These are phyloP conservation scores for Venturia effusa DNA, from an alignment of 2,329 filamentous ascomycete species.

Conservation along the genomic window DNA sequence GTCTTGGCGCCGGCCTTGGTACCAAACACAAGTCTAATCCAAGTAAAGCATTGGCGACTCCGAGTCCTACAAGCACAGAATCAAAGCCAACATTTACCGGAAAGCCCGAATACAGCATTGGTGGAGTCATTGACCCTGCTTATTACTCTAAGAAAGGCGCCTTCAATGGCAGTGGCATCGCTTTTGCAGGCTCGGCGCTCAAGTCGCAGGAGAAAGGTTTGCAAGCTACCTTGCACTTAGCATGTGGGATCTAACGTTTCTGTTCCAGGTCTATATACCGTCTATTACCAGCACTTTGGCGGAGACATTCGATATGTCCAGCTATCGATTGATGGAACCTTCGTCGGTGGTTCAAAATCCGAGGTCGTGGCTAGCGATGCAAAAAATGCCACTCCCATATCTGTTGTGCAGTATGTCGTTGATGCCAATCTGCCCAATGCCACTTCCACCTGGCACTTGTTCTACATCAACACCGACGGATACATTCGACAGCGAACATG, in stretches of 20 bases:
- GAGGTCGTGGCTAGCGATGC: conserved; percentile 31
- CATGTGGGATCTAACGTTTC: not conserved
- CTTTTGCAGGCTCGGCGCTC: conserved; percentile 31
- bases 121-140: conserved; percentile 27
- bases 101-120: conserved; percentile 20
- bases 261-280: conserved; percentile 19
- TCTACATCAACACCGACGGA: conserved; percentile 27
- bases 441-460: conserved; percentile 22
- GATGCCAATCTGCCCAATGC: conserved; percentile 30
- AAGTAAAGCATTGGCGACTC: too few relatives aligned
- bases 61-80: not conserved
- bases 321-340: conserved; percentile 22
- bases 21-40: not conserved
- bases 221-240: not conserved
- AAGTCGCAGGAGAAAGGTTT: conserved; percentile 27
- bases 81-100: not conserved
- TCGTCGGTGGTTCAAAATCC: conserved; percentile 28
- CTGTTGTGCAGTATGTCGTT: conserved; percentile 32
- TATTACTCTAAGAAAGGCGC: conserved; percentile 29
- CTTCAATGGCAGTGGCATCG: conserved; percentile 38
- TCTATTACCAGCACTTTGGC: conserved; percentile 35
- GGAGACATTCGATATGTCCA: conserved; percentile 32
- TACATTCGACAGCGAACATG: conserved; percentile 29
- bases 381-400: conserved; percentile 33
- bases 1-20: not conserved